Percentiles rank a stretch among this genome's conserved stretches.
These are phyloP conservation scores for Wakefieldia striispora DNA, from an alignment of 768 basidiomycete species.

Conservation along the genomic window DNA sequence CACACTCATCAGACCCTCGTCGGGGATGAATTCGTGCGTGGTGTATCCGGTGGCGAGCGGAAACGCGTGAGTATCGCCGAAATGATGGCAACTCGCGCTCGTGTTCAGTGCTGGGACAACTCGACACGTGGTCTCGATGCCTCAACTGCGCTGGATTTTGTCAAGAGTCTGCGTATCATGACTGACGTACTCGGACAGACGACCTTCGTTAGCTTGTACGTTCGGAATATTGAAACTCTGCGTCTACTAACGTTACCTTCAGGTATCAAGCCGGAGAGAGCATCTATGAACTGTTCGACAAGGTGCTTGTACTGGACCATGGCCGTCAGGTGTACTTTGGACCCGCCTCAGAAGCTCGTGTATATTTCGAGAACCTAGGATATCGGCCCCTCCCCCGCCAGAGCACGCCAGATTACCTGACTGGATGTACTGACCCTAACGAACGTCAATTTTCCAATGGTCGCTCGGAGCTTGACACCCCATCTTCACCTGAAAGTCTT, in stretches of 20 bases:
- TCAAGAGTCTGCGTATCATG: slow-evolving; percentile 72
- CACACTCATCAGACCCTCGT: slow-evolving; percentile 79
- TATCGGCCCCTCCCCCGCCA: slow-evolving; percentile 76
- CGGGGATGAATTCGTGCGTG: slow-evolving; percentile 84
- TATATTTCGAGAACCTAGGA: slow-evolving; percentile 76
- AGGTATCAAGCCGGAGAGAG: slow-evolving; percentile 82
- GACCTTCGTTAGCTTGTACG: slow-evolving; percentile 74
- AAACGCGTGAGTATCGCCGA: slow-evolving; percentile 84
- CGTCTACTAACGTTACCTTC: slow-evolving; percentile 1
- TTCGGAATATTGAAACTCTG: background rate
- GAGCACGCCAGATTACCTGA: slow-evolving; percentile 83
- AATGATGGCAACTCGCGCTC: slow-evolving; percentile 80
- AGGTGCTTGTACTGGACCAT: slow-evolving; percentile 79
- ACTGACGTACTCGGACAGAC: slow-evolving; percentile 82
- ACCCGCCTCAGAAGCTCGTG: slow-evolving; percentile 65
- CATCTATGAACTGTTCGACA: slow-evolving; percentile 80
- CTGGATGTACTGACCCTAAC: slow-evolving; percentile 79
- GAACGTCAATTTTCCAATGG: slow-evolving; percentile 78
- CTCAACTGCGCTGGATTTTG: slow-evolving; percentile 86
- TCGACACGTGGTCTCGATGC: slow-evolving; percentile 81
- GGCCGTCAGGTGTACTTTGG: slow-evolving; percentile 85
- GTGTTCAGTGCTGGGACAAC: slow-evolving; percentile 82
- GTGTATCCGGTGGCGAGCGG: slow-evolving; percentile 76
- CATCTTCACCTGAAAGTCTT: slow-evolving; percentile 61
- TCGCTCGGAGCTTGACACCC: slow-evolving; percentile 54